Conservation (phyloP, 2,329 filamentous ascomycete species). For the Penicillium polonicum region DNA sequence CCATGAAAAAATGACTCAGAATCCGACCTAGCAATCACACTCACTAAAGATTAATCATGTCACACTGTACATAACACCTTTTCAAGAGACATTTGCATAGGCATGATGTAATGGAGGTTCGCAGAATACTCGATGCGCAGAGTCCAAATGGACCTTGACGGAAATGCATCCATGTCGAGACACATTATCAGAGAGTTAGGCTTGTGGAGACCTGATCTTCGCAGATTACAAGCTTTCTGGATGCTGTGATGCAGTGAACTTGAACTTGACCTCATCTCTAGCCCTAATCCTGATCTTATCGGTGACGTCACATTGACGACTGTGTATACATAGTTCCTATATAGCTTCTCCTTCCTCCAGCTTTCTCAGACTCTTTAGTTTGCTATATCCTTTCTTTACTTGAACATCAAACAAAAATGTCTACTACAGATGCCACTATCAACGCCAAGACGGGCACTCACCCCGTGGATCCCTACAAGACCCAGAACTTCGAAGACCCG, state of each 20-base stretch:
- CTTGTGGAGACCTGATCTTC: neutral
- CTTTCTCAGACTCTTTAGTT: neutral
- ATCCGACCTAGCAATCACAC: too few species aligned
- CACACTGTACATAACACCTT: too few species aligned
- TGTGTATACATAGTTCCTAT: constrained; percentile 10
- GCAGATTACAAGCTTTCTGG: neutral
- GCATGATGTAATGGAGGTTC: neutral
- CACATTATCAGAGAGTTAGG: neutral
- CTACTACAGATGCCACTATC: constrained; percentile 35
- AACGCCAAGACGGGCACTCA: constrained; percentile 63
- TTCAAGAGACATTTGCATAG: neutral
- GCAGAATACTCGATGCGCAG: neutral
- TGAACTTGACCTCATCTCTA: neutral
- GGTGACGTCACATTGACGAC: constrained; percentile 30
- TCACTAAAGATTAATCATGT: neutral
- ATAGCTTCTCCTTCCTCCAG: neutral
- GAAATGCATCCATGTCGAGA: neutral
- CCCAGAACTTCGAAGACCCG: constrained; percentile 70
- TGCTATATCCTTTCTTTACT: neutral
- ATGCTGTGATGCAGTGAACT: neutral
- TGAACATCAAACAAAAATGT: constrained; percentile 20
- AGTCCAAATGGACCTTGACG: neutral
- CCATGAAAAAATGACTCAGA: neutral
- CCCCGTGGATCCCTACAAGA: constrained; percentile 75
- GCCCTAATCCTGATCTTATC: constrained; percentile 19